Evolutionary conservation across 805 yeast genomes (phyloP).

Genomic region (Debaryomyces castellii): DNA sequence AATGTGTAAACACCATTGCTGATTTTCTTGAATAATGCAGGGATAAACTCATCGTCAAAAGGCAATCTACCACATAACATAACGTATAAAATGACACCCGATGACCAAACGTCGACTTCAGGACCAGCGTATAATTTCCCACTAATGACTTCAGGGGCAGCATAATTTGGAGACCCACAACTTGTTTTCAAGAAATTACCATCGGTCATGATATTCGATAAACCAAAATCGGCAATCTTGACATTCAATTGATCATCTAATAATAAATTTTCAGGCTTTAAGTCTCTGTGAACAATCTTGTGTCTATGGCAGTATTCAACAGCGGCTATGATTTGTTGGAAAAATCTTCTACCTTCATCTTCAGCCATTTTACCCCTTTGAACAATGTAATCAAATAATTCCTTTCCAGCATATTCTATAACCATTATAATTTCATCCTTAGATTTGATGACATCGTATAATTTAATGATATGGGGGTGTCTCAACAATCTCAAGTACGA

Average conservation of each 20-base stretch:
- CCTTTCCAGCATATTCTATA: conserved; percentile 95
- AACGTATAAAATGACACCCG: conserved; percentile 92
- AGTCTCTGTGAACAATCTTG: conserved; percentile 93
- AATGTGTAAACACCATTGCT: conserved; percentile 89
- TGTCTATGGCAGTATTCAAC: conserved; percentile 96
- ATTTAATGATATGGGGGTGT: conserved; percentile 94
- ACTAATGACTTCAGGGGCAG: conserved; percentile 95
- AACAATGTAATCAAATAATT: conserved; percentile 90
- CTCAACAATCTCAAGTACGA: conserved; percentile 82
- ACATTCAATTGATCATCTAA: conserved; percentile 89
- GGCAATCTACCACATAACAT: conserved; percentile 96
- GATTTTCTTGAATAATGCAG: conserved; percentile 89
- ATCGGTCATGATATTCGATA: conserved; percentile 95
- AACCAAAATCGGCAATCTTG: conserved; percentile 94
- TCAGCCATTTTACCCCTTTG: conserved; percentile 93
- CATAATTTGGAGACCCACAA: conserved; percentile 96
- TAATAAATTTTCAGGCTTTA: conserved; percentile 91
- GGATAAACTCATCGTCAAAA: conserved; percentile 94
- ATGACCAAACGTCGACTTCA: conserved; percentile 97
- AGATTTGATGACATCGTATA: conserved; percentile 92
- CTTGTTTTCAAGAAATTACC: conserved; percentile 93
- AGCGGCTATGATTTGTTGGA: conserved; percentile 95
- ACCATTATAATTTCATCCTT: conserved; percentile 97
- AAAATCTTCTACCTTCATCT: conserved; percentile 86
- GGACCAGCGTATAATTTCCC: conserved; percentile 97